Percentiles rank a stretch among this genome's conserved stretches.
phyloP scores from a whole-genome alignment of 2,329 filamentous ascomycete genomes.

The Clarireedia sp. region DNA sequence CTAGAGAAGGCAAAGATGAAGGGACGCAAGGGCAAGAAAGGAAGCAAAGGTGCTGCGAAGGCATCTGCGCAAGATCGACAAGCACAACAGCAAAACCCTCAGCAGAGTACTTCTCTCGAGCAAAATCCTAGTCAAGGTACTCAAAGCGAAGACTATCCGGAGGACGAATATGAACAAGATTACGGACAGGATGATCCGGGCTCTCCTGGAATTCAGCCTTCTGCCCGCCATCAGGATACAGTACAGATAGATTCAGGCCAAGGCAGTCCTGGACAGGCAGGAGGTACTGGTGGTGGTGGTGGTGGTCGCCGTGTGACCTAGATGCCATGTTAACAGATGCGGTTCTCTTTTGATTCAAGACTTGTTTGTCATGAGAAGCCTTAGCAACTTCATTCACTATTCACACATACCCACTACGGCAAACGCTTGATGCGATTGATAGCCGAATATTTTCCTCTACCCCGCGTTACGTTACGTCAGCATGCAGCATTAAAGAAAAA shows the following conservation, averaged over 20 bases:
- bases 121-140: constrained; percentile 30
- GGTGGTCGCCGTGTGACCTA: constrained; percentile 7
- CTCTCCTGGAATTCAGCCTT: not conserved
- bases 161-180: constrained; percentile 44
- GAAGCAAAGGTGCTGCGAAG: constrained; percentile 44
- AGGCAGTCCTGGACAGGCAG: not conserved
- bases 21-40: constrained; percentile 81
- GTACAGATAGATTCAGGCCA: not conserved
- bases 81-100: constrained; percentile 29
- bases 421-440: not conserved
- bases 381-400: not conserved
- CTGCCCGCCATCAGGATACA: not conserved
- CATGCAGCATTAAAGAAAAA: constrained; percentile 4
- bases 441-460: not conserved
- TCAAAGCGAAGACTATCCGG: constrained; percentile 42
- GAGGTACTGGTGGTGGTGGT: not conserved
- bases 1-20: constrained; percentile 94
- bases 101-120: constrained; percentile 28
- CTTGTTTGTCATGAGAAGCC: not conserved
- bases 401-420: not conserved
- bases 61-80: constrained; percentile 22
- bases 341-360: not conserved
- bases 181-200: constrained; percentile 14
- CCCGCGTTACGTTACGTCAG: not conserved
- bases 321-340: not conserved